Base-by-base conservation (phyloP, 768 basidiomycete species). In the Clitopilus hobsonii region DNA sequence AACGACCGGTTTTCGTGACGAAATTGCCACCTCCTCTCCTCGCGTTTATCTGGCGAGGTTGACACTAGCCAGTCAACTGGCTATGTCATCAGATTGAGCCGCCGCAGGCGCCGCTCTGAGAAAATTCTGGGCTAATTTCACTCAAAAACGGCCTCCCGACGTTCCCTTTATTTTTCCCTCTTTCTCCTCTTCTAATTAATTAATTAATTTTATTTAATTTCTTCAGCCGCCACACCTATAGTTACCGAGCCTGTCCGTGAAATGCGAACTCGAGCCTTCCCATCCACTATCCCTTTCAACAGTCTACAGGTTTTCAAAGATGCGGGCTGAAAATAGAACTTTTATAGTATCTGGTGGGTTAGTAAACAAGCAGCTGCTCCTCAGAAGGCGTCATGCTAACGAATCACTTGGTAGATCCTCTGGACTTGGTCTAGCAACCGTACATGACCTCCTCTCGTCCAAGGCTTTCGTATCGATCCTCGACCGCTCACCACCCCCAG, bases 311-410 rank as follows among this genome's bases (percentile, higher is more conserved):
- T 14, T 2, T 36, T 11, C n/a, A n/a, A n/a, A 22, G 27, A 82
- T 83, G 81, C 81, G 78, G 65, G 61, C 75, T n/a, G 71, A 69
- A 55, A 74, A 77, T 24, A 67, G 81, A 20, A 84, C 82, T 3
- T 82, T 82, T 60, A 69, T 84, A 38, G 69, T 83, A 10, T 83
- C 82, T 38, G 82, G 82, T 52, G 82, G 82, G 81, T 83, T 58
- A 61, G 74, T 63, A 4, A 20, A 18, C 27, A 11, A 14, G 24
- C 7, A 10, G 30, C 32, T 8, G 47, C 1, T 24, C 25, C 38
- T 25, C 22, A 23, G 45, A 27, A 16, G 28, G 50, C 29, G 38
- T 22, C 30, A 8, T 50, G 8, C 54, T 16, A 49, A 51, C 36
- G 51, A 20, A 36, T 24, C 32, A 41, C 13, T 55, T 23, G n/a